phyloP scores from a whole-genome alignment of 495 filamentous ascomycete species.

The Penicillium ucsense region DNA sequence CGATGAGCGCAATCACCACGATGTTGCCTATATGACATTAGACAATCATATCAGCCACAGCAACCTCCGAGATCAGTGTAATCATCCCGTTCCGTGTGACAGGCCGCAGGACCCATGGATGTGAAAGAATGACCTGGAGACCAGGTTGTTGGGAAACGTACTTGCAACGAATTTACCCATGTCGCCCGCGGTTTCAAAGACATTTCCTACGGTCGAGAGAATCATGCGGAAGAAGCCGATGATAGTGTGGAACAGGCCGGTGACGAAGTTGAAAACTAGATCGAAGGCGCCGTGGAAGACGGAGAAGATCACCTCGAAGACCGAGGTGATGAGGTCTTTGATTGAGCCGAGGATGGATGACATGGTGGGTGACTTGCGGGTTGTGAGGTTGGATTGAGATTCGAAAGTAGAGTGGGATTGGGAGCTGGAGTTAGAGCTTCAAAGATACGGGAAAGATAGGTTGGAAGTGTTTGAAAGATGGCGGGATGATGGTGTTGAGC shows the following conservation, averaged over 20 bases:
- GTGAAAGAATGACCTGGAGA: too few relatives aligned
- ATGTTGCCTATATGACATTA: slow-evolving; percentile 5
- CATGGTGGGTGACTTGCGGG: slow-evolving; percentile 1
- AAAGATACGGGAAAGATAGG: too few relatives aligned
- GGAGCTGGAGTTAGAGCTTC: too few relatives aligned
- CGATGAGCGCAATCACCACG: slow-evolving; percentile 7
- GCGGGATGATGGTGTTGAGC: too few relatives aligned
- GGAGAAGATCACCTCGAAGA: slow-evolving; percentile 13
- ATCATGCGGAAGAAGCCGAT: slow-evolving; percentile 1
- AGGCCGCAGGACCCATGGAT: too few relatives aligned
- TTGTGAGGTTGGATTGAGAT: too few relatives aligned
- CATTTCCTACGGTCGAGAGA: not conserved
- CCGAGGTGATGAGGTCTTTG: slow-evolving; percentile 9
- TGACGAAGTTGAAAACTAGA: not conserved
- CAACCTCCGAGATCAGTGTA: too few relatives aligned
- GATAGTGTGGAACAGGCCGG: slow-evolving; percentile 1
- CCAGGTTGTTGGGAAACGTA: not conserved
- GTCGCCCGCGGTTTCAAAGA: slow-evolving; percentile 7
- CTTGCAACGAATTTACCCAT: slow-evolving; percentile 8
- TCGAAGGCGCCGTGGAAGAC: slow-evolving; percentile 2
- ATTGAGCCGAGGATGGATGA: slow-evolving; percentile 10
- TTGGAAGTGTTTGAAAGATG: too few relatives aligned
- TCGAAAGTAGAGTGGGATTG: too few relatives aligned
- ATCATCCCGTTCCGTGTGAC: too few relatives aligned
- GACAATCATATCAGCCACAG: too few relatives aligned